Base-by-base conservation (phyloP, 345 rosid genomes). In the Psidium friedrichsthalianum region DNA sequence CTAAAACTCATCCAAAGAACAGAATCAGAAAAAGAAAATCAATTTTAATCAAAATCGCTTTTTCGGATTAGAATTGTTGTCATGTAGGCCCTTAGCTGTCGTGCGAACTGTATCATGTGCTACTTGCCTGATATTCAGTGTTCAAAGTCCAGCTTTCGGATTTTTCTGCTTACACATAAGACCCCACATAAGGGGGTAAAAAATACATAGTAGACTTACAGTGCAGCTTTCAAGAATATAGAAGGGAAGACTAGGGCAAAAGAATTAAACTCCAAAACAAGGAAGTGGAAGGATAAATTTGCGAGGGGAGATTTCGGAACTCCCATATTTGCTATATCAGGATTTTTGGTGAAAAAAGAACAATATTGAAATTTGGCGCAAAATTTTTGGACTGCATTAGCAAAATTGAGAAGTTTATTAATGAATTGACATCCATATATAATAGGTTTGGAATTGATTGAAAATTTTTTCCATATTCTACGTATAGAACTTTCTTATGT, bases 271-370 rank as follows among this genome's bases (percentile, higher is more conserved):
- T n/a, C n/a, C n/a, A n/a, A 52, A 53, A 53, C 56, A 16, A 53
- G 55, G 18, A 14, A 52, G 56, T 53, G 56, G 6, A 53, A 53
- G 16, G 56, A 5, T 20, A 53, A 53, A 15, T 21, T 1, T 15
- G 20, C 21, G 6, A 53, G 53, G 12, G 14, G 11, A 12, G 53
- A 51, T 51, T 51, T 51, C 14, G 53, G 53, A 51, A 51, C 53
- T 51, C 53, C 18, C 56, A 53, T 53, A 16, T 53, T 15, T 12
- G 3, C 32, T 10, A 58, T 0, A 8, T 25, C 5, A 58, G 8
- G 15, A 58, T 58, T 25, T 58, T 8, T 1, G 0, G 16, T 0
- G 1, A n/a, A 57, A 25, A 11, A 11, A 58, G 5, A 1, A 25
- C 5, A 1, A 25, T 32, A 25, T 25, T 58, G 16, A 1, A 25